Evolutionary conservation across 2,329 filamentous ascomycete species (phyloP), one percentile per base, ranked within the genome.

Genomic region (Trichoderma gracile): DNA sequence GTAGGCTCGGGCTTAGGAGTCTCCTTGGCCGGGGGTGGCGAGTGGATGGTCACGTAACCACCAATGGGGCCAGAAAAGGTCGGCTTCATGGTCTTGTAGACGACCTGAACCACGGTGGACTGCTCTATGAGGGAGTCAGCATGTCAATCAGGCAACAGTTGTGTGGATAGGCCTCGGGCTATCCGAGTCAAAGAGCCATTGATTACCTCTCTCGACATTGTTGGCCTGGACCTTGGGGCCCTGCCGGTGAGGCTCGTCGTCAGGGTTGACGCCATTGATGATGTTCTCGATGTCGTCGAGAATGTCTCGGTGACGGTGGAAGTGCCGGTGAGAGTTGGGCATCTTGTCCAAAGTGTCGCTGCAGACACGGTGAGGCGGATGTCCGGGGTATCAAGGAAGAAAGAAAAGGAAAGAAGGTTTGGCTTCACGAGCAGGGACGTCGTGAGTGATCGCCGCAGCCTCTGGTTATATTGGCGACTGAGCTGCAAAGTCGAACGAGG

Each of bases 41-140:
- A 43, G 10, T 65, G 70, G 10, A 78, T 55, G 6, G 79, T 81
- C 40, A 74, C 74, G 63, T 78, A 81, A 27, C 80, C 78, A 30
- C 69, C 80, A 63, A 82, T 73, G 6, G 73, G 70, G n/a, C 78
- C 80, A 42, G 74, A 72, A 43, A 81, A 81, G 5, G 75, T 79
- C 14, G 76, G 71, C 6, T 71, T 68, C 71, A 80, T 66, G 43
- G 80, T 82, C 56, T 76, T 75, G 69, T 78, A 81, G 21, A 81
- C 74, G 19, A 78, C 79, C 15, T 70, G 71, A 40, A 76, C 69
- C 47, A 78, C 71, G 21, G 46, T 54, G 25, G 25, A 42, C 52
- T 63, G 19, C 23, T 25, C 64, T 62, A 23, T 9, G 27, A 46
- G 40, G 25, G 38, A 38, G 40, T 62, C 49, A 62, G 49, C 33